Percentiles rank a stretch among this genome's conserved stretches.
phyloP scores from a whole-genome alignment of 202 grass and related monocot species.

The Carex sylvatica region DNA sequence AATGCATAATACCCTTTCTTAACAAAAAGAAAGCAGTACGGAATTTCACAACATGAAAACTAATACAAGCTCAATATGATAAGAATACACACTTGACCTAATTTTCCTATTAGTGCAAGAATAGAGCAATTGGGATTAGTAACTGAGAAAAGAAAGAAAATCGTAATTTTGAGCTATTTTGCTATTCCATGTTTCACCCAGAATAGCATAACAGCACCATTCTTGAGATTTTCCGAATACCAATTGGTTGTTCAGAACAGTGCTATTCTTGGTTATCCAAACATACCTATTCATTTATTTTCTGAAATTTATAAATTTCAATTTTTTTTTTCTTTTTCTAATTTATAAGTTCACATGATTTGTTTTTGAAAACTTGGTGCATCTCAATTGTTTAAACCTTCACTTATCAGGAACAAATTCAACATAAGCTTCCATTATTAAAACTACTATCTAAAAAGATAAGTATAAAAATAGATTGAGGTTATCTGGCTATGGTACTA shows the following conservation, averaged over 20 bases:
- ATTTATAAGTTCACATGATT: background rate
- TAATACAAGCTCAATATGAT: background rate
- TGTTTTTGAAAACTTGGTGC: background rate
- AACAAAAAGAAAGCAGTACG: background rate
- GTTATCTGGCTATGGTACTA: no score
- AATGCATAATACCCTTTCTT: background rate
- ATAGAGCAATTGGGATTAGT: no score
- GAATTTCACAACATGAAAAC: background rate
- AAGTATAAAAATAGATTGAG: background rate
- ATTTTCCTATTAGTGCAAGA: background rate
- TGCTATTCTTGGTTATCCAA: no score
- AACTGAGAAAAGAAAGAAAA: no score
- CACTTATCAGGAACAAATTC: background rate
- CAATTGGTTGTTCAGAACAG: no score
- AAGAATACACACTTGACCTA: background rate
- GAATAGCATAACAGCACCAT: no score
- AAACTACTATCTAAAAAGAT: background rate
- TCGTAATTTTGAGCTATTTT: no score
- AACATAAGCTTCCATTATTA: background rate
- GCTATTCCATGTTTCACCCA: no score
- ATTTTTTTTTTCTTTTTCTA: background rate
- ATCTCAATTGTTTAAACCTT: background rate
- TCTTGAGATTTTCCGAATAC: no score
- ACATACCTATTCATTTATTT: background rate
- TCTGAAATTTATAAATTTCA: conserved; percentile 1